These are phyloP conservation scores for Priceomyces melissophilus DNA, from an alignment of 805 yeast genomes.

Conservation along the genomic window DNA sequence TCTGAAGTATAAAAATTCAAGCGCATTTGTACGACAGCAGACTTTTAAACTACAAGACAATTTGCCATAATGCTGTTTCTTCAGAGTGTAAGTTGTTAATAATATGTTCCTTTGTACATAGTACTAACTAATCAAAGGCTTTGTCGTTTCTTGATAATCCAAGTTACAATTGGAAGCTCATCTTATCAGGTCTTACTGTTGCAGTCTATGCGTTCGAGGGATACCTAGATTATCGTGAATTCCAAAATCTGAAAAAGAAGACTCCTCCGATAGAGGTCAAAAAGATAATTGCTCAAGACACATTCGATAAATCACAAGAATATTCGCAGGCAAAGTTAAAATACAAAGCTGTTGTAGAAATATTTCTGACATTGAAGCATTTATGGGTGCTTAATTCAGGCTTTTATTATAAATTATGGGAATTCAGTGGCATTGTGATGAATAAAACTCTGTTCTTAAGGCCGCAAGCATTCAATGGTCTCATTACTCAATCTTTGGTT, in stretches of 20 bases:
- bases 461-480: conserved; percentile 45
- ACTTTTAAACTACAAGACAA: too few relatives aligned
- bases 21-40: too few relatives aligned
- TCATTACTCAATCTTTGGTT: conserved; percentile 65
- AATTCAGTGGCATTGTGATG: conserved; percentile 61
- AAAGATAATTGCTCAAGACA: conserved; percentile 65
- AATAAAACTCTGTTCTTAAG: conserved; percentile 33
- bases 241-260: conserved; percentile 52
- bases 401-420: conserved; percentile 40
- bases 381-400: conserved; percentile 57
- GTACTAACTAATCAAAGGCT: conserved; percentile 31
- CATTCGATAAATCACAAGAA: conserved; percentile 70
- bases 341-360: conserved; percentile 57
- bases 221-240: conserved; percentile 74
- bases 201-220: conserved; percentile 75
- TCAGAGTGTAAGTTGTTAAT: too few relatives aligned
- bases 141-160: conserved; percentile 61
- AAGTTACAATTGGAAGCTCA: conserved; percentile 72
- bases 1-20: too few relatives aligned
- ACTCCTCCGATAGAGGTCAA: conserved; percentile 67
- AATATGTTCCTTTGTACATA: not conserved
- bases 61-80: too few relatives aligned
- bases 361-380: conserved; percentile 53
- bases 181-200: conserved; percentile 70
- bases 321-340: conserved; percentile 77